These are phyloP conservation scores for Aspergillus flavus DNA, from an alignment of 2,329 filamentous ascomycete species.

Conservation along the genomic window DNA sequence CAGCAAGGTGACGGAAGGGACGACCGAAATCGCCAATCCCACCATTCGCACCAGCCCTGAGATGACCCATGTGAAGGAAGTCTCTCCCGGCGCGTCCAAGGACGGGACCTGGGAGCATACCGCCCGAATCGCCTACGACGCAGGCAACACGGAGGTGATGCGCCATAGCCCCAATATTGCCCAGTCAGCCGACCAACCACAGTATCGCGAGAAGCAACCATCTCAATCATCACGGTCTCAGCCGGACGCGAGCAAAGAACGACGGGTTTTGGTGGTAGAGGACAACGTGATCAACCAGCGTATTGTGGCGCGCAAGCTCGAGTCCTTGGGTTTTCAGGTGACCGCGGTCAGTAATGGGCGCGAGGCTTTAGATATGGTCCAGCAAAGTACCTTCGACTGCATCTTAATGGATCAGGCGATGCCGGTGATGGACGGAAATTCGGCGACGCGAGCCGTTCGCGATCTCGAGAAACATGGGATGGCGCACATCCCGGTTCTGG, in stretches of 20 bases:
- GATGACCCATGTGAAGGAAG: conserved; percentile 16
- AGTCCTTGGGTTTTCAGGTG: conserved; percentile 38
- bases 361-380: conserved; percentile 48
- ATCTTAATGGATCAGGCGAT: conserved; percentile 83
- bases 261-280: conserved; percentile 44
- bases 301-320: conserved; percentile 41
- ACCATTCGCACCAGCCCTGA: conserved; percentile 19
- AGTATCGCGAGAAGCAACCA: neutral
- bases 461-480: conserved; percentile 60
- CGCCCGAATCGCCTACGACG: conserved; percentile 7
- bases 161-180: neutral
- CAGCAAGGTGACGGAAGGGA: conserved; percentile 20
- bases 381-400: conserved; percentile 53
- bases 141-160: neutral
- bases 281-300: conserved; percentile 49
- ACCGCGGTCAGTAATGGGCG: conserved; percentile 41
- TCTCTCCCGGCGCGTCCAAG: conserved; percentile 1
- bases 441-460: conserved; percentile 70
- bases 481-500: conserved; percentile 35
- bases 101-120: conserved; percentile 18
- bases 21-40: conserved; percentile 13
- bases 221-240: neutral
- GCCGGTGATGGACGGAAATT: conserved; percentile 81
- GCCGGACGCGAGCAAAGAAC: neutral
- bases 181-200: neutral